Base-by-base conservation (phyloP, 2,329 filamentous ascomycete species). In the Parafenestella ontariensis region DNA sequence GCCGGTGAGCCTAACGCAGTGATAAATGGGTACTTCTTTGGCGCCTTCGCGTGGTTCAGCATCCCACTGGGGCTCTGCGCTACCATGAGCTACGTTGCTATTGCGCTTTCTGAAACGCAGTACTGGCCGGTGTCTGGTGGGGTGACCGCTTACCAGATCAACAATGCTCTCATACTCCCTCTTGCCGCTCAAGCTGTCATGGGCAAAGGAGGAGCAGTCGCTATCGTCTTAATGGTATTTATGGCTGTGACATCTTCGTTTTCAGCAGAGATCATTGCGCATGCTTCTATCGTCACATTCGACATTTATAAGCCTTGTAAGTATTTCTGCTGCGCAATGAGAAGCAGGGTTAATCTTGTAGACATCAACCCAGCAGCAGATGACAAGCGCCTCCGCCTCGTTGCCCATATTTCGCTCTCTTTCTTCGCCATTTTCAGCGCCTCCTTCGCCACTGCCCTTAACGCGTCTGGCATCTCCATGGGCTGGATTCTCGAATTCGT, bases 401-500 rank as follows among this genome's bases (percentile, higher is more conserved):
- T n/a, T n/a, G n/a, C n/a, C n/a, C n/a, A n/a, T n/a, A n/a, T 82
- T 78, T 43, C 83, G 85, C 54, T 78, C 80, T 7, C 85, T 1
- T 79, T 80, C 54, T 84, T 83, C 40, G 81, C 78, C 0, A 59
- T 82, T 0, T 82, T 85, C 50, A 79, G 80, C 0, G 79, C 82
- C 0, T 79, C 75, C 0, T 83, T 85, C 52, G 80, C 81, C 13
- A 83, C 81, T 0, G 78, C 81, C 44, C 66, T 85, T 1, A 77
- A 85, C 66, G 83, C 85, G 42, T 82, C 81, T 0, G 81, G 82
- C 0, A 78, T 84, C 5, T 79, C 85, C 41, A 73, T 85, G 0
- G 78, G 79, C 1, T 85, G 82, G 83, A 83, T 81, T 0, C 57
- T 83, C 0, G 84, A 85, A 56, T 82, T 84, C 80, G 76, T 84